Evolutionary conservation across 2,329 filamentous ascomycete species (phyloP).

Genomic region (Fonsecaea monophora): DNA sequence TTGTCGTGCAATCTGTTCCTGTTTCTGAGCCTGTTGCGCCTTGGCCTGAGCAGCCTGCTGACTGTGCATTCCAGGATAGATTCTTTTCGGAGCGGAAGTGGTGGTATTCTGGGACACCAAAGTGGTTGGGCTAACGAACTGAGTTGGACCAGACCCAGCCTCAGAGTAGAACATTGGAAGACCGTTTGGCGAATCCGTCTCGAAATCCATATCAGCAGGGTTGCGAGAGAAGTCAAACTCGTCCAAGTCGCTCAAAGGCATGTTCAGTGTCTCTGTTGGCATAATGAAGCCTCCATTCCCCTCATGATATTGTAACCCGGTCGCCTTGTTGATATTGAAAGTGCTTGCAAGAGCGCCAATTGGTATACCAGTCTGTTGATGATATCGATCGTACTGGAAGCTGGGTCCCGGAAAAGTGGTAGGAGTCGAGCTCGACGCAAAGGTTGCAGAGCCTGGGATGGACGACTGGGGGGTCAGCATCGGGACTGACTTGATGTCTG

Average conservation of each 20-base stretch:
- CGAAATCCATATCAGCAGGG: conserved; percentile 73
- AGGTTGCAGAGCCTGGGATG: conserved; percentile 47
- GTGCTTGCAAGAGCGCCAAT: conserved; percentile 82
- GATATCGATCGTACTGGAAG: conserved; percentile 93
- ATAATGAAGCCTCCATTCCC: conserved; percentile 54
- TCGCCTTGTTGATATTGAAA: conserved; percentile 74
- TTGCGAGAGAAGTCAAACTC: conserved; percentile 64
- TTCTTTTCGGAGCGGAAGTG: conserved; percentile 64
- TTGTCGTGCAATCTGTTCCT: conserved; percentile 66
- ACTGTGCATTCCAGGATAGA: conserved; percentile 93
- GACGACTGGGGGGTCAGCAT: conserved; percentile 48
- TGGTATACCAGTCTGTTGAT: conserved; percentile 92
- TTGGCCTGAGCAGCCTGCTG: conserved; percentile 80
- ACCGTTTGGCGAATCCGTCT: conserved; percentile 64
- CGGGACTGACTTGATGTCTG: conserved; percentile 46
- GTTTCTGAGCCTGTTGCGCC: conserved; percentile 66
- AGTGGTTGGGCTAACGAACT: conserved; percentile 75
- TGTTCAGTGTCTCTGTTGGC: conserved; percentile 41
- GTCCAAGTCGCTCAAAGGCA: conserved; percentile 56
- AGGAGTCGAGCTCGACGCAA: conserved; percentile 54
- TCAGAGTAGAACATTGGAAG: conserved; percentile 70
- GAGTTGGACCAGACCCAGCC: conserved; percentile 49
- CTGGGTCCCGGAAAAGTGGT: conserved; percentile 77
- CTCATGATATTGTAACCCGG: conserved; percentile 48
- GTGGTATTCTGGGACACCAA: conserved; percentile 58